Base-by-base conservation (phyloP, 208 protist genomes). In the Leishmania tropica region DNA sequence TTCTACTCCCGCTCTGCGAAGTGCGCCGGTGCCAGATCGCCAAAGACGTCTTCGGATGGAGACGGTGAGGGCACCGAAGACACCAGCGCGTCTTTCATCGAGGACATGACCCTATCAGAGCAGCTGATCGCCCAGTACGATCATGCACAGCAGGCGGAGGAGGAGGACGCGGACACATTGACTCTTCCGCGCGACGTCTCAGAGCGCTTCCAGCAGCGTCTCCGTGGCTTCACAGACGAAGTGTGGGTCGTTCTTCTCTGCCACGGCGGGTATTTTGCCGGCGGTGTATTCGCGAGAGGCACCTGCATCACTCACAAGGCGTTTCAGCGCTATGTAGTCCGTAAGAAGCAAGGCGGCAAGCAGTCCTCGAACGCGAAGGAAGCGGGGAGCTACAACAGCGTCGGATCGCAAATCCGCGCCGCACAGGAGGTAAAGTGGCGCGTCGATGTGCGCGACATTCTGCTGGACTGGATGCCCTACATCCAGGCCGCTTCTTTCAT, bases 301-400 rank as follows among this genome's bases (percentile, higher is more conserved):
- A 65, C 83, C 54, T 92, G 91, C 56, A 72, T 98, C 5, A 80
- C 88, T 3, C 94, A 98, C 88, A 97, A 96, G 76, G 79, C 93
- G 1, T 98, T 97, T 62, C 92, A 96, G 83, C 90, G 95, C n/a
- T 98, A 98, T 78, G 93, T 97, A 6, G 92, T 96, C 75, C 92
- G 96, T 40, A 98, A 98, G 77, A 98, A 98, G 83, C 96, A 98
- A 83, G 96, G 96, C 31, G 94, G 95, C 42, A 94, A 95, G 79
- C 96, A 98, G 83, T 96, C 94, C 2, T 94, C 83, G 24, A 92
- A 93, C 76, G 92, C 94, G 28, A 95, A 95, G 84, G 93, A 97
- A 67, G 83, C 79, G 7, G 87, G 88, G 28, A 94, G 90, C 68
- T 97, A 92, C 79, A 88, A 92, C 80, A 96, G 93, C 65, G 87